Evolutionary conservation across 306 rosid genomes (phyloP).

Genomic region (Adenanthera pavonina): DNA sequence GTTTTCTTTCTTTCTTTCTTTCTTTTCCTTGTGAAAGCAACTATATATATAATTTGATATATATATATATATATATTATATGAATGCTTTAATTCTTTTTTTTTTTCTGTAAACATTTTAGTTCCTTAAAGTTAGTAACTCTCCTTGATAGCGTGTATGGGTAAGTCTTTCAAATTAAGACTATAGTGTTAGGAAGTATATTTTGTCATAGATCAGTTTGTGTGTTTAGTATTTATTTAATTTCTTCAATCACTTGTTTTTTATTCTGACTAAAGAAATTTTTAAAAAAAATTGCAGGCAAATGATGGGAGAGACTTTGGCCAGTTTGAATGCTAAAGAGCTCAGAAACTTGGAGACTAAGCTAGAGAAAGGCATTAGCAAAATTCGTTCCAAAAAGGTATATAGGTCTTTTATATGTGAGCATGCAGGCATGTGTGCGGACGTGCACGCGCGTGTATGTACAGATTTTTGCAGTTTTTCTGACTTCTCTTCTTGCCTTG

Average conservation of each 20-base stretch:
- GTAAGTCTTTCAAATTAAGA: no score
- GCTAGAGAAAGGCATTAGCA: slow-evolving; percentile 76
- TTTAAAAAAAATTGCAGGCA: slow-evolving; percentile 50
- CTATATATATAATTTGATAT: no score
- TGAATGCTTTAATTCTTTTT: no score
- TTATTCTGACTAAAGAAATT: not conserved
- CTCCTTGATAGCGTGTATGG: no score
- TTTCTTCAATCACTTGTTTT: not conserved
- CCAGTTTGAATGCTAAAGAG: slow-evolving; percentile 52
- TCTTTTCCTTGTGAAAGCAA: no score
- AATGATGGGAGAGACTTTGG: slow-evolving; percentile 69
- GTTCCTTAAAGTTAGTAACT: no score
- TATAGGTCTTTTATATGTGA: not conserved
- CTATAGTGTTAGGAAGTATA: not conserved
- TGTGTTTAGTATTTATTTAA: not conserved
- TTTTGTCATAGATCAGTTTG: not conserved
- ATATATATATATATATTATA: no score
- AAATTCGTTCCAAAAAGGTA: slow-evolving; percentile 86
- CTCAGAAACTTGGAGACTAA: slow-evolving; percentile 68
- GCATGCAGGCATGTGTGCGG: no score
- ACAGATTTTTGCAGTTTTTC: not conserved
- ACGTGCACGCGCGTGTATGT: no score
- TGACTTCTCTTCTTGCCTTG: slow-evolving; percentile 28
- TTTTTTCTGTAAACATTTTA: no score
- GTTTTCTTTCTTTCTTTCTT: no score